Base-by-base conservation (phyloP, 805 yeast genomes). In the Candida verbasci region DNA sequence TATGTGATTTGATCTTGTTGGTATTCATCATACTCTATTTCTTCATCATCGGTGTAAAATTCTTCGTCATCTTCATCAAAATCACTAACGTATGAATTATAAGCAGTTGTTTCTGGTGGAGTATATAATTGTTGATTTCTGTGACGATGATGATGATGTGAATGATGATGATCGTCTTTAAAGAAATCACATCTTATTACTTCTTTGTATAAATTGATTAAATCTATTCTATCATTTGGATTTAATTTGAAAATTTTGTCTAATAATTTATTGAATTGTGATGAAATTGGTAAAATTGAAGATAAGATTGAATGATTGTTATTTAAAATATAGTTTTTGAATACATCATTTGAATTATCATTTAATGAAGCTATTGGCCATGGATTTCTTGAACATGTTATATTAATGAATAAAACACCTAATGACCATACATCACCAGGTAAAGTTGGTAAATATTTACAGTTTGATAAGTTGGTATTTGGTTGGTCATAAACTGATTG, bases 401-500 rank as follows among this genome's bases (percentile, higher is more conserved):
- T 65, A 55, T 88, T 88, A 44, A 88, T 79, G 38, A 88, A 63
- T 16, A 88, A 80, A 24, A 88, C 80, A 2, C 89, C 91, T 34
- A 88, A 61, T 2, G 94, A 82, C 61, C 97, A 88, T 20, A 86
- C 73, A 52, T 87, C 96, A 31, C 94, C 88, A 7, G 85, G 76
- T 21, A 74, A 59, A 0, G 95, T 81, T 9, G 93, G 89, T 52
- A 68, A 75, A 39, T 63, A 67, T 34, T 64, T 58, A 9, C 52
- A 45, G 23, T 45, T 50, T 41, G 49, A 49, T 20, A 46, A 51
- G 31, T 40, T 43, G 22, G 47, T 35, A n/a, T 33, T 33, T n/a
- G n/a, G n/a, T 24, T 20, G 23, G 10, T 33, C 17, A n/a, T 24
- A 25, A 24, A 43, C 31, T 6, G 49, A 35, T 35, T 41, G 31